phyloP scores from a whole-genome alignment of 2,329 filamentous ascomycete species.

The Fusarium chlamydosporum region DNA sequence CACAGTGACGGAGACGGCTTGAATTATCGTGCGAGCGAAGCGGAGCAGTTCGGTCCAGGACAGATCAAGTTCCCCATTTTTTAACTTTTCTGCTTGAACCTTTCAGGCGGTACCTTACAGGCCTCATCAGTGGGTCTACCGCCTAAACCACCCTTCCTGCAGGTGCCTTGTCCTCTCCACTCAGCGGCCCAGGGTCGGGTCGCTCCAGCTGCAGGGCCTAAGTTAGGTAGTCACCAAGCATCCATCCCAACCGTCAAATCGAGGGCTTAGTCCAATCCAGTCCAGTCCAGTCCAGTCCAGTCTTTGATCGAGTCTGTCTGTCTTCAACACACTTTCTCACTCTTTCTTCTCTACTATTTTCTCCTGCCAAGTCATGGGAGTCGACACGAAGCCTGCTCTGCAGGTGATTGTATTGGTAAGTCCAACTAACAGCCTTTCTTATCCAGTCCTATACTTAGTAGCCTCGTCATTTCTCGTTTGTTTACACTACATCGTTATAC shows the following conservation, averaged over 20 bases:
- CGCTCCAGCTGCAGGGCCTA: conserved; percentile 8
- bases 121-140: conserved; percentile 36
- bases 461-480: conserved; percentile 14
- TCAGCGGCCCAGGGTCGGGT: background rate
- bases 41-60: no score
- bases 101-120: conserved; percentile 44
- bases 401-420: conserved; percentile 83
- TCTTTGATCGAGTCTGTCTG: conserved; percentile 18
- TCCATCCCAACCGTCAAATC: conserved; percentile 21
- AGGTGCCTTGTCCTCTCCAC: background rate
- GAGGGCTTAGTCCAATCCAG: conserved; percentile 10
- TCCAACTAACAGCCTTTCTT: conserved; percentile 37
- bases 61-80: conserved; percentile 8
- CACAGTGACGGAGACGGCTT: conserved; percentile 37
- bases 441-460: background rate
- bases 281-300: conserved; percentile 1
- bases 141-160: conserved; percentile 19
- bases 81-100: conserved; percentile 35
- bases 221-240: conserved; percentile 1
- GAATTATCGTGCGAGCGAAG: background rate
- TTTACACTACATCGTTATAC: conserved; percentile 27
- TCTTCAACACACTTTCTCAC: conserved; percentile 12
- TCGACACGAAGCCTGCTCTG: conserved; percentile 65
- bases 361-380: conserved; percentile 41
- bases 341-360: conserved; percentile 12